Percentiles rank a stretch among this genome's conserved stretches.
phyloP scores from a whole-genome alignment of 1,284 basidiomycete genomes.

The Chalciporus piperatoides region DNA sequence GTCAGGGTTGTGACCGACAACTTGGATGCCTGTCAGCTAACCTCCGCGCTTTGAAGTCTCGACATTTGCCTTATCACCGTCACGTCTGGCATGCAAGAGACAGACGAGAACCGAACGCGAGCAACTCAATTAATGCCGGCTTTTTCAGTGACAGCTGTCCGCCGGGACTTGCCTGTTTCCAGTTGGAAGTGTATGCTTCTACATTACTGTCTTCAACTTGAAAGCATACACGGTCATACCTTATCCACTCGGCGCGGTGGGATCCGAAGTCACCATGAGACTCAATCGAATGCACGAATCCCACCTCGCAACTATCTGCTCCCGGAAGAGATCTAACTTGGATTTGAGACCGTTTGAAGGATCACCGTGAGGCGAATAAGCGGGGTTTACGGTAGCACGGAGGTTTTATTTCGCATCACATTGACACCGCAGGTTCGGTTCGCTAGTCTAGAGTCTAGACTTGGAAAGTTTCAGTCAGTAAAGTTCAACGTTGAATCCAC shows the following conservation, averaged over 20 bases:
- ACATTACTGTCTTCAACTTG: background rate
- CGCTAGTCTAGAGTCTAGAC: constrained; percentile 20
- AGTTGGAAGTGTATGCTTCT: background rate
- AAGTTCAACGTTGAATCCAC: background rate
- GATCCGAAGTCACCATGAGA: too few species aligned
- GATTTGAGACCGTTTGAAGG: background rate
- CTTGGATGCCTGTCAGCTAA: background rate
- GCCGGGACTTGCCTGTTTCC: background rate
- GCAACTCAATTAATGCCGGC: constrained; percentile 1
- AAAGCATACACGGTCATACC: background rate
- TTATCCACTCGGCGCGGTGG: too few species aligned
- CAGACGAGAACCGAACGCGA: background rate
- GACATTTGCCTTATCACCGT: constrained; percentile 2
- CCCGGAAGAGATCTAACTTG: background rate
- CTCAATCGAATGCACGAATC: background rate
- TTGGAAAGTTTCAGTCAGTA: background rate
- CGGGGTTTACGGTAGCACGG: constrained; percentile 20
- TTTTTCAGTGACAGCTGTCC: constrained; percentile 7
- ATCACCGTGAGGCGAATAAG: background rate
- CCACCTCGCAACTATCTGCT: background rate
- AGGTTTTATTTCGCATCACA: constrained; percentile 6
- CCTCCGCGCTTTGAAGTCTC: background rate
- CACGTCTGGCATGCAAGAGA: background rate
- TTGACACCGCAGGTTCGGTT: constrained; percentile 9
- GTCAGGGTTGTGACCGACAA: constrained; percentile 6